Conservation (phyloP, 1,284 basidiomycete genomes). For the Microbotryum intermedium region DNA sequence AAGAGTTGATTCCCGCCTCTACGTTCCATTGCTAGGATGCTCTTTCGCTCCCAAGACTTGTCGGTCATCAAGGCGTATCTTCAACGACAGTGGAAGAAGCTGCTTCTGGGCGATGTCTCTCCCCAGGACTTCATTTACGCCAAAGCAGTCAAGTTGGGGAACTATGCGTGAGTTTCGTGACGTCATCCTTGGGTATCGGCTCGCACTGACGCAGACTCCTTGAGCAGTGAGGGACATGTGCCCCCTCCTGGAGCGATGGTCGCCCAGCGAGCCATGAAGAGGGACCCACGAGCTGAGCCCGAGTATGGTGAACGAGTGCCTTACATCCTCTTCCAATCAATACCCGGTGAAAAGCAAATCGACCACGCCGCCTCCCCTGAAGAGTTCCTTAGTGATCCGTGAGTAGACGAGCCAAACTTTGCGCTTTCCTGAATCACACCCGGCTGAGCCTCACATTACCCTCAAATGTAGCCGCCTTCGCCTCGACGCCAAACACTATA, state of each 20-base stretch:
- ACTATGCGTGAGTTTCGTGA: constrained; percentile 57
- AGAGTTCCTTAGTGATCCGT: constrained; percentile 66
- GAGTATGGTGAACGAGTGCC: constrained; percentile 91
- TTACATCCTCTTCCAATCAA: constrained; percentile 72
- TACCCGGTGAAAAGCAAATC: constrained; percentile 59
- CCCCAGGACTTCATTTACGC: constrained; percentile 89
- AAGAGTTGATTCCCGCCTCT: no score
- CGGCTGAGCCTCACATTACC: not conserved
- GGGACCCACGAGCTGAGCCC: constrained; percentile 72
- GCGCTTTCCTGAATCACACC: constrained; percentile 14
- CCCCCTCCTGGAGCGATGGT: constrained; percentile 87
- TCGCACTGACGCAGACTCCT: not conserved
- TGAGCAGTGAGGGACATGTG: constrained; percentile 59
- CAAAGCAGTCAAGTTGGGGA: constrained; percentile 85
- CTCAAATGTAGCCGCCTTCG: constrained; percentile 47
- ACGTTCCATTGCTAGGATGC: constrained; percentile 49
- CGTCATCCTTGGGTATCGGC: not conserved
- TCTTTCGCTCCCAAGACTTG: constrained; percentile 82
- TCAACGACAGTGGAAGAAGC: constrained; percentile 71
- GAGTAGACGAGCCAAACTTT: constrained; percentile 31
- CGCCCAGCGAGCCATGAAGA: constrained; percentile 62
- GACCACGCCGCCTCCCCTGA: constrained; percentile 74
- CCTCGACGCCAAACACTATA: constrained; percentile 84
- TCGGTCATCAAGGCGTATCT: constrained; percentile 84
- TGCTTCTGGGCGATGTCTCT: constrained; percentile 69